Evolutionary conservation across 1,139 yeast species (phyloP).

Genomic region (Yamadazyma triangularis): DNA sequence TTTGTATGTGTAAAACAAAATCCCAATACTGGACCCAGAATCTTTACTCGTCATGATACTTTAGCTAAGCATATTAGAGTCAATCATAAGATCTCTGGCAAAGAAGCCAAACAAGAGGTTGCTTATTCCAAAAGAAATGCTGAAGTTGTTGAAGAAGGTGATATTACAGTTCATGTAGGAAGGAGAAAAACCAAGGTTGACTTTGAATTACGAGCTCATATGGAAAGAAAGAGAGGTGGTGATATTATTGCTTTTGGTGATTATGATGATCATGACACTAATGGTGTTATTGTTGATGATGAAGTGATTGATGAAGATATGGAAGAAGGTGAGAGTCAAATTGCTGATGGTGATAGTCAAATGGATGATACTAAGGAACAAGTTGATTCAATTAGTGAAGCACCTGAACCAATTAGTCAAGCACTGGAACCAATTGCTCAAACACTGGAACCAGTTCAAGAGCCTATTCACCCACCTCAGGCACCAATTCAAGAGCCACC

Average conservation of each 20-base stretch:
- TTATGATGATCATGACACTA: slow-evolving; percentile 12
- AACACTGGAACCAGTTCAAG: slow-evolving; percentile 1
- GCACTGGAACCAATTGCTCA: slow-evolving; percentile 4
- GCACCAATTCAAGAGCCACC: too few relatives aligned
- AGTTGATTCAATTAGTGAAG: slow-evolving; percentile 1
- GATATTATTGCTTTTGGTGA: too few relatives aligned
- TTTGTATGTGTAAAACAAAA: slow-evolving; percentile 72
- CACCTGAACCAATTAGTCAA: slow-evolving; percentile 3
- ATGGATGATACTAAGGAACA: slow-evolving; percentile 3
- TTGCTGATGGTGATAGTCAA: slow-evolving; percentile 3
- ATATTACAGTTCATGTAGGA: slow-evolving; percentile 45
- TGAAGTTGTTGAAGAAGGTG: slow-evolving; percentile 43
- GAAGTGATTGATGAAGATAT: slow-evolving; percentile 11
- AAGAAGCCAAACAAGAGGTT: slow-evolving; percentile 57
- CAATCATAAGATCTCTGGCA: slow-evolving; percentile 71
- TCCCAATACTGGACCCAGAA: slow-evolving; percentile 51
- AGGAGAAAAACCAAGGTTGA: slow-evolving; percentile 47
- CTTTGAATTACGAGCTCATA: slow-evolving; percentile 44
- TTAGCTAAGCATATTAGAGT: slow-evolving; percentile 88
- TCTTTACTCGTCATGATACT: slow-evolving; percentile 93
- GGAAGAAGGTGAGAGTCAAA: too few relatives aligned
- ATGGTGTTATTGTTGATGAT: slow-evolving; percentile 7
- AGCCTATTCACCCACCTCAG: neutral
- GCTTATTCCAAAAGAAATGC: slow-evolving; percentile 47
- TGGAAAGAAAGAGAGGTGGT: slow-evolving; percentile 33